Evolutionary conservation across 2,329 filamentous ascomycete species (phyloP), one percentile per base, ranked within the genome.

Genomic region (Venturia carpophila): DNA sequence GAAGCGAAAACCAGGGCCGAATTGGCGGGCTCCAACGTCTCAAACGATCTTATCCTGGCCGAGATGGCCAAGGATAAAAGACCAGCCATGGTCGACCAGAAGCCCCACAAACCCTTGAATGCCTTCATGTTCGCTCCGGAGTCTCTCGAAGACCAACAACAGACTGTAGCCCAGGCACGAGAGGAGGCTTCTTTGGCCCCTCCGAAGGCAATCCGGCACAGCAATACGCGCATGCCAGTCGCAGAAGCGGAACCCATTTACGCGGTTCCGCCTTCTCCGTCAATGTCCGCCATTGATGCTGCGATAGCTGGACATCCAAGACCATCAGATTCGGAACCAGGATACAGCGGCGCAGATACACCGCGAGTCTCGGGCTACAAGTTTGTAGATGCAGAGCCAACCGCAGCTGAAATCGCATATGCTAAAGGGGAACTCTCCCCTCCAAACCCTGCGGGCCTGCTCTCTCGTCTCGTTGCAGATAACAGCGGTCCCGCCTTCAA

Each of bases 91-190:
- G 84, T 92, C 24, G 86, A 96, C 68, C 96, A 92, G 87, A 87
- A 87, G 65, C 82, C 84, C 1, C 82, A 73, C n/a, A 74, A 83
- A 5, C 88, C 93, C 2, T 84, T 87, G 68, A 99, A 97, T 74
- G 82, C 82, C 7, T 81, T 99, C 68, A 97, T 99, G 92, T 99
- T 97, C 74, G 76, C 76, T 1, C 88, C 88, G 0, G 86, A 90
- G 3, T 82, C 86, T 24, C 74, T 87, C 49, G 83, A 86, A 72
- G 79, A 83, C 68, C 78, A 76, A 67, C 69, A 69, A 66, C 76
- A 71, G 68, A 94, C 90, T 0, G 78, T 85, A 15, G 83, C 87
- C 15, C 84, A 93, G 73, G 83, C 79, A 66, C 85, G 88, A 1
- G 89, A 94, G 73, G 80, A 83, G 1, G 78, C 82, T 11, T 96